Evolutionary conservation across 1,284 basidiomycete genomes (phyloP), one percentile per base, ranked within the genome.

Genomic region (Naganishia cerealis): DNA sequence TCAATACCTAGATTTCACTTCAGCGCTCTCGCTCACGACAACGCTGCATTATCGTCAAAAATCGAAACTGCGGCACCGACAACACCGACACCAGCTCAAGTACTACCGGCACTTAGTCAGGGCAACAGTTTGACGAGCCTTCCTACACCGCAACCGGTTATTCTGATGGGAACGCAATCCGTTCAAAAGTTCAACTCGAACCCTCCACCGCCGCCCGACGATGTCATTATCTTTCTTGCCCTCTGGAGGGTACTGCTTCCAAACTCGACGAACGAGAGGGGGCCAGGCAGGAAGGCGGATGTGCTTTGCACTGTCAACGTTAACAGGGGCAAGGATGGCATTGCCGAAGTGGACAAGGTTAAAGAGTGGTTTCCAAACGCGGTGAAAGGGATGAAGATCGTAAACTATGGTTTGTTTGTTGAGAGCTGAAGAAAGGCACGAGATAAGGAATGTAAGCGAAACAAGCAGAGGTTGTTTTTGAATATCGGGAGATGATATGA

Each of bases 21-120:
- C 73, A 85, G 87, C 70, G 90, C 93, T 0, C 81, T 98, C 50
- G 95, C 94, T 13, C 88, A 97, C 76, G 95, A 99, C 82, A 98
- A 97, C 77, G 84, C 86, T 36, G 91, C 95, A 0, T 75, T 81
- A 55, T 82, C 82, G 13, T 79, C 84, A 13, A 76, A 79, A 10
- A 83, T 91, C 21, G 65, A 77, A 75, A 67, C 70, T 57, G 66
- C 75, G 36, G 50, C 70, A 63, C 77, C 75, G 26, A 61, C 67
- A 39, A 71, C 40, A 57, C 72, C 67, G 26, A 71, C 59, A 26
- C 70, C 65, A 7, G 69, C 56, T 12, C 61, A 36, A 8, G 74
- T 73, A 0, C 15, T 69, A 13, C 71, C 53, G 65, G 61, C 67
- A 1, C 29, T 56, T 33, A 67, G 36, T 16, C 71, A 46, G 54